A percentile compares a stretch with the other conserved stretches of the same genome.
Evolutionary conservation across 2,329 filamentous ascomycete genomes (phyloP).

Genomic region (Seiridium unicorne): DNA sequence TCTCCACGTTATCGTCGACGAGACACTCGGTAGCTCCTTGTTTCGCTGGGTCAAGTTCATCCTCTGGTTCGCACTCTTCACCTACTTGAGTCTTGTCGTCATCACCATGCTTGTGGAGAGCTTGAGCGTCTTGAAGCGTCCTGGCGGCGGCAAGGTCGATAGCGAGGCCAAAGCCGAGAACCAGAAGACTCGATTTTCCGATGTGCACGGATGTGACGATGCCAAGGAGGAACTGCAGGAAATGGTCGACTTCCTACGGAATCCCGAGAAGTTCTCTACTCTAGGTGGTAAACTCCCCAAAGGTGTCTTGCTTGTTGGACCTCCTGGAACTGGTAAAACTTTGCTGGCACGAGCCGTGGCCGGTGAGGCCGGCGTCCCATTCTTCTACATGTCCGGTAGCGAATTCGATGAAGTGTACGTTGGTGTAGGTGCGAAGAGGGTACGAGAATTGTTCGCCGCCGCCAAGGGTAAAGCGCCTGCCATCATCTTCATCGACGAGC

Average conservation of each 20-base stretch:
- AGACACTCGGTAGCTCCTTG: constrained; percentile 73
- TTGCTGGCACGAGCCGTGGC: constrained; percentile 92
- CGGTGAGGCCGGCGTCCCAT: constrained; percentile 94
- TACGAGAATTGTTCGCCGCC: constrained; percentile 84
- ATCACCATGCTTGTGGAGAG: constrained; percentile 82
- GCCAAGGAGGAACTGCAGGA: constrained; percentile 98
- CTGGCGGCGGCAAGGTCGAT: constrained; percentile 65
- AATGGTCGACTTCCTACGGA: constrained; percentile 92
- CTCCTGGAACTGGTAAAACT: constrained; percentile 96
- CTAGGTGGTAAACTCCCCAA: constrained; percentile 96
- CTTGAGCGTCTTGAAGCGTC: constrained; percentile 75
- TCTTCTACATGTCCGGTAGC: constrained; percentile 99
- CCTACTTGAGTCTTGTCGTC: constrained; percentile 76
- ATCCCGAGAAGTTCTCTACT: constrained; percentile 88
- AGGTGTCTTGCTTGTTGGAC: constrained; percentile 90
- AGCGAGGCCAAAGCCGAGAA: constrained; percentile 90
- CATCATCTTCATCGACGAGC: constrained; percentile 94
- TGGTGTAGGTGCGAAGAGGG: constrained; percentile 92
- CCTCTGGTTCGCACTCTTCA: constrained; percentile 72
- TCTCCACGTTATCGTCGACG: constrained; percentile 95
- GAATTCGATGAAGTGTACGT: constrained; percentile 99
- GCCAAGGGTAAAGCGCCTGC: constrained; percentile 84
- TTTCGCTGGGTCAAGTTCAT: constrained; percentile 94
- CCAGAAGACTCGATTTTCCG: constrained; percentile 85
- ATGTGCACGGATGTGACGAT: constrained; percentile 97